phyloP scores from a whole-genome alignment of 106 monocot species.

The Phalaenopsis equestris region DNA sequence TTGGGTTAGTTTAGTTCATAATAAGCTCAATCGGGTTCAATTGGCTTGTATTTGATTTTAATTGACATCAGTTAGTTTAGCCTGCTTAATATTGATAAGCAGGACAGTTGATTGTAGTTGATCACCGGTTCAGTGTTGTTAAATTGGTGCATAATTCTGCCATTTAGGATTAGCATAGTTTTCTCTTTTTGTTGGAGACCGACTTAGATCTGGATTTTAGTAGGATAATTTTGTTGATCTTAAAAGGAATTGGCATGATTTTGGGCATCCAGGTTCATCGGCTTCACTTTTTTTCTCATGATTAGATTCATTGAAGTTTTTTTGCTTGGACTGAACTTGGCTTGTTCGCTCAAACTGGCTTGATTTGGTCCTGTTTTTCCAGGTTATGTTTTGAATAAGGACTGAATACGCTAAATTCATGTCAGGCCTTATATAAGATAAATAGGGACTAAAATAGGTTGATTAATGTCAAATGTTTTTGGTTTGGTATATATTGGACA shows the following conservation, averaged over 20 bases:
- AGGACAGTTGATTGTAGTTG: neutral
- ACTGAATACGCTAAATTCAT: neutral
- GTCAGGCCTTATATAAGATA: neutral
- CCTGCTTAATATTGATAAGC: neutral
- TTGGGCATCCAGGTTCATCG: neutral
- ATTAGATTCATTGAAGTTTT: neutral
- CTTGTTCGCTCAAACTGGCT: neutral
- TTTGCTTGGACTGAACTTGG: neutral
- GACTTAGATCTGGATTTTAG: neutral
- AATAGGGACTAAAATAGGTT: neutral
- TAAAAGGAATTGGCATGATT: neutral
- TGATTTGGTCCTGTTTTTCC: neutral
- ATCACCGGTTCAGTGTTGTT: neutral
- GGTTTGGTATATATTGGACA: neutral
- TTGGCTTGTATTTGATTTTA: neutral
- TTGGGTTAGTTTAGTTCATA: neutral
- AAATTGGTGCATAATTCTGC: neutral
- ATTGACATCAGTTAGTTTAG: neutral
- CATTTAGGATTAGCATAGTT: neutral
- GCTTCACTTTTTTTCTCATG: neutral
- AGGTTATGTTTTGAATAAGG: neutral
- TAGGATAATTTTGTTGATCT: neutral
- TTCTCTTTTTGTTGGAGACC: neutral
- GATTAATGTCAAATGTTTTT: neutral
- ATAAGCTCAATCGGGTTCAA: neutral